These are phyloP conservation scores for Rhododendron vialii DNA, from an alignment of 148 eudicot genomes.

Conservation along the genomic window DNA sequence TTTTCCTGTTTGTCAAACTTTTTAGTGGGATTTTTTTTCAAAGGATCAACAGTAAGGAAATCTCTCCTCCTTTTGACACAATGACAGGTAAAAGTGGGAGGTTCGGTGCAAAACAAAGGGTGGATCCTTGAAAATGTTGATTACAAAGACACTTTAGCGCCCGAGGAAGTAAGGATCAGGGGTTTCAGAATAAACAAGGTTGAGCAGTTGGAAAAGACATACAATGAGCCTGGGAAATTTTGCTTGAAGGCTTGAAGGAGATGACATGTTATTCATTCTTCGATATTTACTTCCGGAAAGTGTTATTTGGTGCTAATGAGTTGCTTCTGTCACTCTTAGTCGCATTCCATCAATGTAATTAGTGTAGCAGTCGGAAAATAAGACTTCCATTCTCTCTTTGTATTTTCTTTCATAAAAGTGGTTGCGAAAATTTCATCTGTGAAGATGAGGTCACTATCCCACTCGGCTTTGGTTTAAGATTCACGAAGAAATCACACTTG, in stretches of 20 bases:
- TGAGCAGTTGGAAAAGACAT: constrained; percentile 77
- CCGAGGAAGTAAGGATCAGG: constrained; percentile 86
- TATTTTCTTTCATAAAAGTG: not conserved
- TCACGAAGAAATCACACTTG: not conserved
- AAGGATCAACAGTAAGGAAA: not conserved
- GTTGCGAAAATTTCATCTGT: not conserved
- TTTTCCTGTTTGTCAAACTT: not conserved
- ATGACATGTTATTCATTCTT: not conserved
- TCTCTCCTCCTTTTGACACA: not conserved
- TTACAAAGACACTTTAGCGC: constrained; percentile 52
- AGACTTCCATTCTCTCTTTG: not conserved
- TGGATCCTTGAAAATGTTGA: constrained; percentile 79
- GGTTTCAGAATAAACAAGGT: constrained; percentile 76
- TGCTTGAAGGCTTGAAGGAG: constrained; percentile 50
- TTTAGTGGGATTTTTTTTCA: not conserved
- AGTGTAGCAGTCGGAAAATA: not conserved
- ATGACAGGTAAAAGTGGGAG: constrained; percentile 76
- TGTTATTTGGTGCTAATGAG: constrained; percentile 7
- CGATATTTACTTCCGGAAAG: not conserved
- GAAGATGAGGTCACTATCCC: not conserved
- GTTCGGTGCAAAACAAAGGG: constrained; percentile 67
- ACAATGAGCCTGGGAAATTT: constrained; percentile 62
- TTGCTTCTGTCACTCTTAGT: not conserved
- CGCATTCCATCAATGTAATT: not conserved
- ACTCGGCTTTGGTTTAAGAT: not conserved